Evolutionary conservation across 768 basidiomycete genomes (phyloP).

Genomic region (Pleurotus cornucopiae): DNA sequence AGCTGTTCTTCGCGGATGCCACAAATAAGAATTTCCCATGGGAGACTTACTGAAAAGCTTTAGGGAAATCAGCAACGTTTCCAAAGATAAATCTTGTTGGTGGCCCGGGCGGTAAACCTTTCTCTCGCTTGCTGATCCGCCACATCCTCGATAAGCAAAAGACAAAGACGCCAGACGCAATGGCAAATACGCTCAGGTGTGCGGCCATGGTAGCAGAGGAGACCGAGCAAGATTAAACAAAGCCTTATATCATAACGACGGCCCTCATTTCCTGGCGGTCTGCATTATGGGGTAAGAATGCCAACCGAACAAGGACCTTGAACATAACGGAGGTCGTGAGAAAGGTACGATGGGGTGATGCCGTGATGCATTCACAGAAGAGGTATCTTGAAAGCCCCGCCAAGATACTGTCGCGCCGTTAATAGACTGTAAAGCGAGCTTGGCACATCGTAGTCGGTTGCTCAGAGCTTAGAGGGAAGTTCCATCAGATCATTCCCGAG

Average conservation of each 20-base stretch:
- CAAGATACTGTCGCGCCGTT: background rate
- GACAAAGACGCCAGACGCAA: background rate
- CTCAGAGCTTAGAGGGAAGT: no score
- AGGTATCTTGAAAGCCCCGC: background rate
- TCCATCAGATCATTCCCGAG: background rate
- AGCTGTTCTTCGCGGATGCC: no score
- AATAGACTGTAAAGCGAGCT: background rate
- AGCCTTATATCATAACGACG: background rate
- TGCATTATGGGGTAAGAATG: background rate
- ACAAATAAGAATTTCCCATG: background rate
- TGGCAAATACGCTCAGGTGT: background rate
- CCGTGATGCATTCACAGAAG: background rate
- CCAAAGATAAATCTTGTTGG: conserved; percentile 18
- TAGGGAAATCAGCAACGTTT: conserved; percentile 16
- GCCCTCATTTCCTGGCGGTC: background rate
- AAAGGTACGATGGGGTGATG: background rate
- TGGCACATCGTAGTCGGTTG: no score
- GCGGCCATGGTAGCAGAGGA: background rate
- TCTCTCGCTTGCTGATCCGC: conserved; percentile 1
- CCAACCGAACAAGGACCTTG: background rate
- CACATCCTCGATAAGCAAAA: background rate
- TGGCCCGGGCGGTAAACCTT: conserved; percentile 20
- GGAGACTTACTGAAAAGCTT: conserved; percentile 4
- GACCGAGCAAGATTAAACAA: background rate
- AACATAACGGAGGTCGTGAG: background rate